Base-by-base conservation (phyloP, 2,329 filamentous ascomycete genomes). In the Fusarium protoensiforme region DNA sequence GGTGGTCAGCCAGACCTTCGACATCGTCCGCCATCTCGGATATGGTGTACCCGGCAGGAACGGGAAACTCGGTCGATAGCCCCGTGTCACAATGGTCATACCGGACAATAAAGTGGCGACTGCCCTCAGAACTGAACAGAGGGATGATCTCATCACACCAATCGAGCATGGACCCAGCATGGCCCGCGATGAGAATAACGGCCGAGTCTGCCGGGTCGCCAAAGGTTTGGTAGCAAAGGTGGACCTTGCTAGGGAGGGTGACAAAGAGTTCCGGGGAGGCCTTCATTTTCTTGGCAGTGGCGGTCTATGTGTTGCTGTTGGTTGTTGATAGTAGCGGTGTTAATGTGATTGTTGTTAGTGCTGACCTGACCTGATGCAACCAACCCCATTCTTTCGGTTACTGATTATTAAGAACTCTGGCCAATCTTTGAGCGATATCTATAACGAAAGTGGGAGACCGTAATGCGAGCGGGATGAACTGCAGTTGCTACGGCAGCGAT, bases 141-240 rank as follows among this genome's bases (percentile, higher is more conserved):
- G 41, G 8, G 8, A 78, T 38, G 6, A 81, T 11, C 3, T 61
- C 72, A 14, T 75, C 77, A 1, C 59, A 43, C 69, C 77, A 78
- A 22, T 74, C 69, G 3, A 78, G 74, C 77, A 81, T 79, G 1
- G 77, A 74, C 7, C 69, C 56, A 1, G 48, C 61, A 56, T 77
- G 64, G 9, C 78, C 77, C 0, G 64, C 20, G n/a, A 79, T 69
- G 13, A 79, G 66, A 14, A 79, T 66, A 11, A 81, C 72, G 2
- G 76, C 74, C 4, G 79, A 71, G 41, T 79, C 74, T 2, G 70
- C 57, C 2, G 71, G 71, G 18, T 76, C 61, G 29, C 79, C 79
- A 27, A 75, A 74, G 3, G 75, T 76, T 59, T 77, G 78, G 35
- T 81, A 81, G 65, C 78, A 81, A 29, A 81, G 71, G 13, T 75